Evolutionary conservation across 202 grass and related monocot genomes (phyloP).

Genomic region (Schoenoplectus triqueter): DNA sequence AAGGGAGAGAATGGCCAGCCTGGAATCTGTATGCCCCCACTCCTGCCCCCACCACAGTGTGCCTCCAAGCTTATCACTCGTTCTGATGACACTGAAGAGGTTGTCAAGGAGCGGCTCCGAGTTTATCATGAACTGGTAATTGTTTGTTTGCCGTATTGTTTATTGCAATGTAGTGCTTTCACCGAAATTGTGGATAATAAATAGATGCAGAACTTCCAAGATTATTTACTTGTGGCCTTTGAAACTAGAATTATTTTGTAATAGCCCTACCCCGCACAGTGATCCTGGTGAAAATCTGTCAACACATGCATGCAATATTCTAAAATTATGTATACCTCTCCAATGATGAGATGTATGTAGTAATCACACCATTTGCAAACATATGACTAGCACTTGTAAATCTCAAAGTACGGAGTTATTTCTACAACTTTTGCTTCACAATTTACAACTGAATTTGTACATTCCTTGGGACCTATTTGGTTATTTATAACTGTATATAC

Average conservation of each 20-base stretch:
- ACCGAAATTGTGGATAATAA: too few species aligned
- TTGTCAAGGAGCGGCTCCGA: constrained; percentile 83
- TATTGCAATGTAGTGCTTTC: background rate
- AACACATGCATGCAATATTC: too few species aligned
- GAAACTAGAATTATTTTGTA: too few species aligned
- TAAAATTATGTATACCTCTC: background rate
- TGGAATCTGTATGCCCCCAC: constrained; percentile 84
- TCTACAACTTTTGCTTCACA: background rate
- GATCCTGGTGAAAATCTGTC: too few species aligned
- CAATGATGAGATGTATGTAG: background rate
- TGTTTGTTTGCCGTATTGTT: background rate
- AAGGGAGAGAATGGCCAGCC: constrained; percentile 76
- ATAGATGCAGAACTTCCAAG: too few species aligned
- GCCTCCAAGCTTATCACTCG: constrained; percentile 69
- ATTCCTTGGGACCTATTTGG: background rate
- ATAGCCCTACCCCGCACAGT: too few species aligned
- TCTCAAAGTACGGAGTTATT: background rate
- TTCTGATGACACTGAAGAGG: constrained; percentile 84
- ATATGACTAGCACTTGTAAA: background rate
- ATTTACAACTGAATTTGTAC: background rate
- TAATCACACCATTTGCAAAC: background rate
- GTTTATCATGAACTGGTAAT: constrained; percentile 82
- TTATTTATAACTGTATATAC: background rate
- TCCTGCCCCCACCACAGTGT: constrained; percentile 73
- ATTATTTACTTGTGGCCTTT: too few species aligned